phyloP scores from a whole-genome alignment of 371 early-diverging fungal species.

The Chytridiales sp. region DNA sequence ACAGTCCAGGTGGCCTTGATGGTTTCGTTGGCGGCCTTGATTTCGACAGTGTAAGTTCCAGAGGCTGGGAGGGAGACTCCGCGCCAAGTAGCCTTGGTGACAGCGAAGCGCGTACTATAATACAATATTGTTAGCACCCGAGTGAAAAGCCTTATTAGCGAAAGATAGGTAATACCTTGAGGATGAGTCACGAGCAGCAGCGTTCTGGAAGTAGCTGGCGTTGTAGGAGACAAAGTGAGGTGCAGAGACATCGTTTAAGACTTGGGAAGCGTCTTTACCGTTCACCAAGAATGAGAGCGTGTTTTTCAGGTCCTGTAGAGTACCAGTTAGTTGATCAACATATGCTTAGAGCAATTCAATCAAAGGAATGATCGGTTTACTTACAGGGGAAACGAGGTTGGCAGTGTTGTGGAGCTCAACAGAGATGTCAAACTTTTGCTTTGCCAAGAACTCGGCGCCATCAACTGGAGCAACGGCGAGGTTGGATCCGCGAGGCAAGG shows the following conservation, averaged over 20 bases:
- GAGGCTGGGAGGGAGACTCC: slow-evolving; percentile 54
- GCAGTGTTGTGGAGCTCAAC: slow-evolving; percentile 34
- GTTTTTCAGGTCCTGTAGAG: too few species aligned
- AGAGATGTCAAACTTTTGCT: slow-evolving; percentile 35
- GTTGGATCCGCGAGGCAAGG: slow-evolving; percentile 33
- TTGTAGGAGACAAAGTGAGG: slow-evolving; percentile 24
- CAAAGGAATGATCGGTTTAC: too few species aligned
- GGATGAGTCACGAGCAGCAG: slow-evolving; percentile 47
- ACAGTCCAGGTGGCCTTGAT: slow-evolving; percentile 52
- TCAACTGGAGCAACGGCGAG: slow-evolving; percentile 36
- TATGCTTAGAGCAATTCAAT: too few species aligned
- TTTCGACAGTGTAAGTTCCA: slow-evolving; percentile 56
- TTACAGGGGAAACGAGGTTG: too few species aligned
- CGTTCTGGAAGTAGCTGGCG: slow-evolving; percentile 47
- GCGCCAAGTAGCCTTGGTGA: slow-evolving; percentile 54
- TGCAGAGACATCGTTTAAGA: slow-evolving; percentile 13
- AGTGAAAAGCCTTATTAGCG: too few species aligned
- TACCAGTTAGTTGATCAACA: too few species aligned
- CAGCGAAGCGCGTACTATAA: slow-evolving; percentile 50
- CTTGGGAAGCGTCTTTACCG: slow-evolving; percentile 10
- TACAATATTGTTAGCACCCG: too few species aligned
- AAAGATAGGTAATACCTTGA: neutral
- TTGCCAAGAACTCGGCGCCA: slow-evolving; percentile 42
- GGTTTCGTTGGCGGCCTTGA: slow-evolving; percentile 47
- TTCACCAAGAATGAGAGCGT: slow-evolving; percentile 30